A percentile compares a stretch with the other conserved stretches of the same genome.
These are phyloP conservation scores for Neurospora terricola DNA, from an alignment of 495 filamentous ascomycete species.

Conservation along the genomic window DNA sequence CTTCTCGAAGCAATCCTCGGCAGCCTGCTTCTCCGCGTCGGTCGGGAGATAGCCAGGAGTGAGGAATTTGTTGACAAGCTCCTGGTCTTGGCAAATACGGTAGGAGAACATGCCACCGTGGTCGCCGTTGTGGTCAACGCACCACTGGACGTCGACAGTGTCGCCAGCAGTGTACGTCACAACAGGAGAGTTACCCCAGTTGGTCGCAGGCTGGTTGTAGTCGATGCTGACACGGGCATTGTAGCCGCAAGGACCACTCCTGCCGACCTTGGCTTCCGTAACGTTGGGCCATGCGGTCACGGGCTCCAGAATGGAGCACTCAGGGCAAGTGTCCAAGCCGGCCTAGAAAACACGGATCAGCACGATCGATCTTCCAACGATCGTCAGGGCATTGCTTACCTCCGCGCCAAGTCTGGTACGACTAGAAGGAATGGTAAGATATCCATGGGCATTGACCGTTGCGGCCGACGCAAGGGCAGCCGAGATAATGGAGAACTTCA, in stretches of 20 bases:
- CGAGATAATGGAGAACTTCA: constrained; percentile 10
- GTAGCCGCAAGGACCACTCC: constrained; percentile 46
- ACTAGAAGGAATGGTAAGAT: constrained; percentile 36
- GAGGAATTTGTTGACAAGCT: constrained; percentile 41
- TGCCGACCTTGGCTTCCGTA: constrained; percentile 34
- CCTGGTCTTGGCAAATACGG: constrained; percentile 45
- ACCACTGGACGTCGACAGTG: constrained; percentile 43
- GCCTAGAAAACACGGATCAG: constrained; percentile 20
- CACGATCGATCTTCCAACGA: neutral
- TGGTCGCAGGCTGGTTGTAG: constrained; percentile 39
- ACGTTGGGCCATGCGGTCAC: constrained; percentile 43
- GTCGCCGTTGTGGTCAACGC: constrained; percentile 49
- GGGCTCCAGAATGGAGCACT: constrained; percentile 48
- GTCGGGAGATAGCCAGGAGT: constrained; percentile 42
- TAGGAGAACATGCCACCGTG: constrained; percentile 52
- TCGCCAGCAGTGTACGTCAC: constrained; percentile 38
- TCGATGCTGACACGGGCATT: constrained; percentile 46
- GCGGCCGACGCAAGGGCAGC: constrained; percentile 6
- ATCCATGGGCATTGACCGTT: constrained; percentile 34
- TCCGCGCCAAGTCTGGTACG: constrained; percentile 38
- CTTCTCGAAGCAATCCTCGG: constrained; percentile 44
- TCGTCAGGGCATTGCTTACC: constrained; percentile 16
- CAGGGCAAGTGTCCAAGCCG: constrained; percentile 43
- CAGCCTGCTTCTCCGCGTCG: constrained; percentile 42
- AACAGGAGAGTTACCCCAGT: constrained; percentile 38